A percentile compares a stretch with the other conserved stretches of the same genome.
Conservation (phyloP, 2,329 filamentous ascomycete species). For the Lachnellula occidentalis region DNA sequence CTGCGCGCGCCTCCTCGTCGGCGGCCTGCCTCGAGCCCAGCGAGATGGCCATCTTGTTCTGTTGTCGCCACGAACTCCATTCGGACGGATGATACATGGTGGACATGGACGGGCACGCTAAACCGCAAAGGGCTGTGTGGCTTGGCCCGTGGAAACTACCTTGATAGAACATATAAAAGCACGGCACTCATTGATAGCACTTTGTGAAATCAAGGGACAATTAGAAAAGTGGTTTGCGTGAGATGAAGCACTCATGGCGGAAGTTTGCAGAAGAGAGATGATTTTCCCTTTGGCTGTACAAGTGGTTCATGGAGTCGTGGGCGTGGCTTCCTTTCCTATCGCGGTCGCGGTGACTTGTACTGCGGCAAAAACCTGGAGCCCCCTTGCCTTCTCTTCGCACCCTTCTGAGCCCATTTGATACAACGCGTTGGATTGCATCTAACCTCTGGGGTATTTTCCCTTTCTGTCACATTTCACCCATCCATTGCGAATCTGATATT, state of each 20-base stretch:
- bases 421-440: neutral
- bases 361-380: neutral
- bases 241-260: too few relatives aligned
- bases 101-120: neutral
- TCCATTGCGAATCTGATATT: too few relatives aligned
- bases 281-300: neutral
- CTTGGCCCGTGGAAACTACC: neutral
- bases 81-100: neutral
- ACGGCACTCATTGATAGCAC: too few relatives aligned
- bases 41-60: constrained; percentile 27
- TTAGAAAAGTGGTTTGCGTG: too few relatives aligned
- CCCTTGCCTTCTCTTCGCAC: neutral
- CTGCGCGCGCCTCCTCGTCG: constrained; percentile 63
- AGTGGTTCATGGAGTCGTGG: neutral
- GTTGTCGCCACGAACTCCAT: constrained; percentile 18
- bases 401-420: neutral
- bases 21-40: constrained; percentile 28
- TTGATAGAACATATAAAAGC: too few relatives aligned
- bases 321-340: neutral
- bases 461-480: neutral
- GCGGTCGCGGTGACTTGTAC: neutral
- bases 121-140: neutral
- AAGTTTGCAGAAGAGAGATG: too few relatives aligned
- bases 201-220: too few relatives aligned
- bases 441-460: too few relatives aligned